Evolutionary conservation across 305 asterid genomes (phyloP), one percentile per base, ranked within the genome.

Genomic region (Fraxinus albicans): DNA sequence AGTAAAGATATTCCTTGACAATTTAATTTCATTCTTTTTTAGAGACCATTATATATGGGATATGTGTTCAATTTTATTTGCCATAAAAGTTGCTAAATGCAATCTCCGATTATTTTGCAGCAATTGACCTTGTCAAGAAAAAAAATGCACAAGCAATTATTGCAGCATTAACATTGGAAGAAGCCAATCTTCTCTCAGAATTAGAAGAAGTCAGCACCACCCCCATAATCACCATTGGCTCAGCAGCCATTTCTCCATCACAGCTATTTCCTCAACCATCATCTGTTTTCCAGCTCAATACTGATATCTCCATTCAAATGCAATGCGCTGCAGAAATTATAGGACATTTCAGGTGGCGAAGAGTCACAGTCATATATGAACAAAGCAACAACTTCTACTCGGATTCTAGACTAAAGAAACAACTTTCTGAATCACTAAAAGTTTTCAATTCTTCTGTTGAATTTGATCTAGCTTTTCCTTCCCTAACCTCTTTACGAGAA

Each of bases 331-430:
- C 97, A 8, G 90, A 91, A 13, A 79, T 93, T 25, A 72, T 89
- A 67, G 85, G 84, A 75, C 90, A 84, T 83, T 93, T 89, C 88
- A 77, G 74, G 65, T 93, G 97, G 97, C 79, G 86, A 80, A 89
- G 86, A 77, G 89, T 90, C 70, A 84, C 88, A 38, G 76, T 88
- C 3, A 78, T 93, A 8, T 85, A 87, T 75, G 92, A 92, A 78
- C 76, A 81, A 8, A 47, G 77, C 86, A 65, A 73, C 65, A 73
- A 69, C 34, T 87, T 85, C 77, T 83, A 91, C 44, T 17, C 75
- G 10, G 89, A 87, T 74, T 77, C 80, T 15, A 58, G 78, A 9
- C 88, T 90, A 27, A 78, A 86, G 63, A 78, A 88, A 53, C 83
- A 40, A 42, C 88, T 91, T 81, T 90, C 92, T 4, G 88, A 88